Conservation (phyloP, 2,329 filamentous ascomycete genomes). For the Trichoderma oligosporum region DNA sequence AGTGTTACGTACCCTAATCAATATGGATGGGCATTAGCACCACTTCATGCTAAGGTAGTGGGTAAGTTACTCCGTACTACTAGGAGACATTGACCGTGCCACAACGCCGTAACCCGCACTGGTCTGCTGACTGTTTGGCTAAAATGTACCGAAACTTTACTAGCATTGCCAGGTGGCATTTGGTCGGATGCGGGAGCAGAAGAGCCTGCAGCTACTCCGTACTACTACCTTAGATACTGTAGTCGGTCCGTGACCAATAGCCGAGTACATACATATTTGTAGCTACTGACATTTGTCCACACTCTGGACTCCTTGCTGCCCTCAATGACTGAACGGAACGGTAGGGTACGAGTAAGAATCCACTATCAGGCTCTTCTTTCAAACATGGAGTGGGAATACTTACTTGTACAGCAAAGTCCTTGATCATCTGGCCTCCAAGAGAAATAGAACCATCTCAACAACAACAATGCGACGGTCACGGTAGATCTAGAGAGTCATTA, state of each 20-base stretch:
- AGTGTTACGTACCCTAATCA: no score
- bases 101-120: neutral
- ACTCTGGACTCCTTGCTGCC: no score
- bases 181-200: slow-evolving; percentile 10
- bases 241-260: slow-evolving; percentile 13
- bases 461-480: neutral
- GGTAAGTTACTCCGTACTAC: neutral
- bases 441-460: neutral
- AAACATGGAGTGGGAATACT: neutral
- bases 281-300: neutral
- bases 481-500: neutral
- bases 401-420: neutral
- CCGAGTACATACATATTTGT: no score
- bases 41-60: neutral
- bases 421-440: neutral
- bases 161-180: slow-evolving; percentile 21
- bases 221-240: no score
- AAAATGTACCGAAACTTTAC: slow-evolving; percentile 13
- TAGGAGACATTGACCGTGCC: slow-evolving; percentile 14
- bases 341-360: no score
- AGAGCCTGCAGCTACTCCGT: slow-evolving; percentile 15
- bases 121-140: slow-evolving; percentile 11
- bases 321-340: no score
- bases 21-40: slow-evolving; percentile 1
- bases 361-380: no score